Evolutionary conservation across 768 basidiomycete genomes (phyloP), one percentile per base, ranked within the genome.

Genomic region (Ephemerocybe angulata): DNA sequence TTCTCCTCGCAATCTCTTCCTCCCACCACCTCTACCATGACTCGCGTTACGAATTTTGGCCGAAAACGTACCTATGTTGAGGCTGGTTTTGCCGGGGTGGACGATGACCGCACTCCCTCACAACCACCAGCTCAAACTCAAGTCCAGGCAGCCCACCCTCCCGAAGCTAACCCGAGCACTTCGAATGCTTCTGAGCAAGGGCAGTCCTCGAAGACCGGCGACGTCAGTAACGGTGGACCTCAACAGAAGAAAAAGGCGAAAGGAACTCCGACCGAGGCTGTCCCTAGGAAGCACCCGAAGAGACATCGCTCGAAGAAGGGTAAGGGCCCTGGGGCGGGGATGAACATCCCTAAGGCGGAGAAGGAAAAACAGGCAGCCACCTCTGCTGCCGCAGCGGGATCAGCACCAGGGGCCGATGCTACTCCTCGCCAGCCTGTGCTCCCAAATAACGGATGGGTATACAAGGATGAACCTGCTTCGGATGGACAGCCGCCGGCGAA

Each of bases 11-110:
- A 17, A 46, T 28, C 44, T 19, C 25, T 46, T 28, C 15, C 44
- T 46, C 24, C 28, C 19, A 12, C 28, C n/a, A 11, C 25, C 11
- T 13, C 44, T 12, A 24, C 44, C 24, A 90, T 91, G 89, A 90
- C 89, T 13, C 81, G 89, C 40, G 72, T 84, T 54, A 89, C 90
- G 8, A 84, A 82, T 60, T 78, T 90, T 66, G 85, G 84, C n/a
- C 77, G 79, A 51, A 92, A 91, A 65, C 73, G 89, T 48, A 85
- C 83, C 4, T 83, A 88, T 62, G 58, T 90, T 13, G 76, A 90
- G 57, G 85, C 88, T 13, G 83, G 81, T 0, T 81, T 87, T 59
- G 61, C 66, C 21, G 25, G 27, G 3, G 12, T 13, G 22, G 27
- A 50, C 4, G 30, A 19, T 29, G 33, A 8, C 10, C 22, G 22